A percentile compares a stretch with the other conserved stretches of the same genome.
These are phyloP conservation scores for Conoideocrella luteorostrata DNA, from an alignment of 2,329 filamentous ascomycete species.

Conservation along the genomic window DNA sequence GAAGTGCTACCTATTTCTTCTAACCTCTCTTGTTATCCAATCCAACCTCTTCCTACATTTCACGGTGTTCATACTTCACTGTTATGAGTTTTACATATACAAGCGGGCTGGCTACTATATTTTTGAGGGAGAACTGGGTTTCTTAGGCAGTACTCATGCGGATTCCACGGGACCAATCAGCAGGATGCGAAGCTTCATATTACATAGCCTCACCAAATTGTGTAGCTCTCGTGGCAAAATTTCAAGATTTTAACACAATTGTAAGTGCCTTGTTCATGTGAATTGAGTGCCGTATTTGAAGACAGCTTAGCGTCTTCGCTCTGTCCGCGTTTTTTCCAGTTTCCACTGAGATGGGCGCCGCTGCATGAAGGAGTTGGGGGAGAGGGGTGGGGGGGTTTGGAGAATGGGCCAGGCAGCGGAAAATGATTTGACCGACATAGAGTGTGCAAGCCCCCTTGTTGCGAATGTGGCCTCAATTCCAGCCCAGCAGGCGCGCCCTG, in stretches of 20 bases:
- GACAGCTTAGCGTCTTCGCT: too few species aligned
- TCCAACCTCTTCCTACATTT: slow-evolving; percentile 24
- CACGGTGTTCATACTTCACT: slow-evolving; percentile 17
- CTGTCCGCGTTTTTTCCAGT: too few species aligned
- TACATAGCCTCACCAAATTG: slow-evolving; percentile 29
- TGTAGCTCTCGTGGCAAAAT: slow-evolving; percentile 14
- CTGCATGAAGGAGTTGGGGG: too few species aligned
- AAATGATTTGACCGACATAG: slow-evolving; percentile 24
- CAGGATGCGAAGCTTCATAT: slow-evolving; percentile 13
- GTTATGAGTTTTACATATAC: slow-evolving; percentile 28
- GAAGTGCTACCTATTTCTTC: not conserved
- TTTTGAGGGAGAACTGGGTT: slow-evolving; percentile 12
- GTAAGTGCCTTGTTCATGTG: too few species aligned
- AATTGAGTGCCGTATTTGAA: too few species aligned
- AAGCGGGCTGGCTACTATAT: slow-evolving; percentile 28
- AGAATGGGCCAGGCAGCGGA: slow-evolving; percentile 18
- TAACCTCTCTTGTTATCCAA: not conserved
- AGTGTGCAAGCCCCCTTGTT: slow-evolving; percentile 23
- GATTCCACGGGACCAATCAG: not conserved
- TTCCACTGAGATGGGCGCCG: too few species aligned
- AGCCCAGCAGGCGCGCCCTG: slow-evolving; percentile 16
- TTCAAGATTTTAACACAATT: too few species aligned
- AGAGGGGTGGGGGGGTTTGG: not conserved
- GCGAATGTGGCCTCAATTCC: slow-evolving; percentile 40
- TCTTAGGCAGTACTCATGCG: slow-evolving; percentile 7